Conservation (phyloP, 345 rosid species). For the Isatis tinctoria region DNA sequence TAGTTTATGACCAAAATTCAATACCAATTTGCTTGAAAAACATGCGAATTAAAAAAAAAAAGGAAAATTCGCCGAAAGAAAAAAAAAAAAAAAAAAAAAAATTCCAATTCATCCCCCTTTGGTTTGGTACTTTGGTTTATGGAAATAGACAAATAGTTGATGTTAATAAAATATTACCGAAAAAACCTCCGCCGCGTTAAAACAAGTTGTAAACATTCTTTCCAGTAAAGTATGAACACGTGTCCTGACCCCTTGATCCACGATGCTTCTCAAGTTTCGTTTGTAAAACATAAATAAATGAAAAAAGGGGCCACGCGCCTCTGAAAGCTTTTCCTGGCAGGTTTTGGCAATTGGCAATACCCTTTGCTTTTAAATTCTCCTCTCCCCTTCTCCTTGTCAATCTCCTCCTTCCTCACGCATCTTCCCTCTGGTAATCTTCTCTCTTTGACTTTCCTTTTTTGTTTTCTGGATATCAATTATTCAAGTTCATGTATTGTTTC, state of each 20-base stretch:
- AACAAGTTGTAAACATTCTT: neutral
- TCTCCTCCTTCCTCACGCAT: constrained; percentile 18
- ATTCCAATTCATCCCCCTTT: neutral
- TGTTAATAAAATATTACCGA: neutral
- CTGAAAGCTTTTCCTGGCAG: constrained; percentile 16
- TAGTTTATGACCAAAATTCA: neutral
- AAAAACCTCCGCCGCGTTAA: neutral
- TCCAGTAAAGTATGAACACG: constrained; percentile 5
- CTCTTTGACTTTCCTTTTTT: constrained; percentile 6
- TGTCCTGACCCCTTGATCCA: neutral
- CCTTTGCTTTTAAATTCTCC: neutral
- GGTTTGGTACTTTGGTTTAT: neutral
- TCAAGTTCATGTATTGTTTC: constrained; percentile 12
- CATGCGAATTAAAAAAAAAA: neutral
- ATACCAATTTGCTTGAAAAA: neutral
- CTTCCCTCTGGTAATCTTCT: constrained; percentile 17
- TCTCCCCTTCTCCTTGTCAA: neutral
- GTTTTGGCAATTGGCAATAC: neutral
- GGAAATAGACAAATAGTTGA: neutral
- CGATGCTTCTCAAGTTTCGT: constrained; percentile 15
- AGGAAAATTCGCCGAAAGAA: neutral
- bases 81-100: neutral
- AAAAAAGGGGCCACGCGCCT: constrained; percentile 13
- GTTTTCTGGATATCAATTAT: neutral
- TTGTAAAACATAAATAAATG: neutral